A percentile compares a stretch with the other conserved stretches of the same genome.
Evolutionary conservation across 2,329 filamentous ascomycete species (phyloP).

Genomic region (Penicillium griseofulvum): DNA sequence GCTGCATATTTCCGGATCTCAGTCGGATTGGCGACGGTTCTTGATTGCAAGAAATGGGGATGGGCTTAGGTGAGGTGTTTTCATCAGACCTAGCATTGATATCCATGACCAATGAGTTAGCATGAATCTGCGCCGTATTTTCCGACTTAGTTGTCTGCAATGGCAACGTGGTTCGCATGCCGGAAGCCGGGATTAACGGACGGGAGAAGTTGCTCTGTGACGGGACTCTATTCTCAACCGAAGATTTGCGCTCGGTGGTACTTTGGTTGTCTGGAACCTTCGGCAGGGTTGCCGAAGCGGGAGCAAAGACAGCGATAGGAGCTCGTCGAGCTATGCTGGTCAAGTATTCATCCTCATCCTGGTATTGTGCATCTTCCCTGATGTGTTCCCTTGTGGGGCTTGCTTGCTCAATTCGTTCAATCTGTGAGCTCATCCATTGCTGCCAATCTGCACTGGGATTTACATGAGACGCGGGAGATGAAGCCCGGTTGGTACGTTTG

Average conservation of each 20-base stretch:
- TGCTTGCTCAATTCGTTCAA: slow-evolving; percentile 31
- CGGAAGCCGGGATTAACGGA: slow-evolving; percentile 37
- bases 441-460: slow-evolving; percentile 38
- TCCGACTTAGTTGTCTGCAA: slow-evolving; percentile 9
- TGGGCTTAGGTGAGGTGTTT: neutral
- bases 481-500: slow-evolving; percentile 14
- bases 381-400: slow-evolving; percentile 33
- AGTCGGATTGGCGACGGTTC: slow-evolving; percentile 25
- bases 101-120: neutral
- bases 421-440: slow-evolving; percentile 39
- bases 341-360: slow-evolving; percentile 25
- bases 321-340: slow-evolving; percentile 10
- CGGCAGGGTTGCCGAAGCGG: neutral
- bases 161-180: slow-evolving; percentile 22
- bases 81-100: neutral
- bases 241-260: neutral
- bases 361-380: slow-evolving; percentile 40
- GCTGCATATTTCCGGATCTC: slow-evolving; percentile 20
- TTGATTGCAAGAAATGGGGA: neutral
- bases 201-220: slow-evolving; percentile 37
- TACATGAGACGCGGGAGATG: slow-evolving; percentile 1
- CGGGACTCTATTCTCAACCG: slow-evolving; percentile 4
- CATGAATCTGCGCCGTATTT: neutral
- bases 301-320: neutral
- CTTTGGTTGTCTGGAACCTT: neutral